These are phyloP conservation scores for Eucalyptus regnans DNA, from an alignment of 345 rosid genomes.

Conservation along the genomic window DNA sequence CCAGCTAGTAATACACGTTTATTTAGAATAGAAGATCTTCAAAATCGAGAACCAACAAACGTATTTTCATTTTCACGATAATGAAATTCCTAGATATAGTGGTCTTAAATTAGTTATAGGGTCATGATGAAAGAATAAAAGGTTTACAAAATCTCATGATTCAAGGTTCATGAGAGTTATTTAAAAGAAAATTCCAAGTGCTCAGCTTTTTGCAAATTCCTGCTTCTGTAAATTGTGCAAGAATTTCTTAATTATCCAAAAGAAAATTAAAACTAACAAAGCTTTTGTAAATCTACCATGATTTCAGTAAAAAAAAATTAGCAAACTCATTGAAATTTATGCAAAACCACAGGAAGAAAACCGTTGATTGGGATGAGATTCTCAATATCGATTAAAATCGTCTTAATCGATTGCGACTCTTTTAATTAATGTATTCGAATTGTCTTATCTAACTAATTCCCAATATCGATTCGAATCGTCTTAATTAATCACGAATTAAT, in stretches of 20 bases:
- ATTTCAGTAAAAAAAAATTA: background rate
- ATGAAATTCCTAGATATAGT: background rate
- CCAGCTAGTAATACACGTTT: fast-evolving
- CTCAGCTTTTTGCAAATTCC: background rate
- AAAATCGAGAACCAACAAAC: background rate
- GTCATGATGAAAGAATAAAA: background rate
- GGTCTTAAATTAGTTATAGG: background rate
- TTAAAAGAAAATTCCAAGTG: background rate
- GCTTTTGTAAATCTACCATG: background rate
- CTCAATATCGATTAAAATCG: background rate
- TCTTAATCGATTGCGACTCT: background rate
- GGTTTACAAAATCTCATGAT: background rate
- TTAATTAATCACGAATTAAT: background rate
- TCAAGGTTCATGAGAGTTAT: background rate
- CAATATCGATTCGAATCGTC: fast-evolving
- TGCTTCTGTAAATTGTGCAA: background rate
- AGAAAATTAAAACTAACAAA: background rate
- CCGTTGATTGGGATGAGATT: background rate
- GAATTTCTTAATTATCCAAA: background rate
- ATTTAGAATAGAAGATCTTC: background rate
- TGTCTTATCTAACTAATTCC: background rate
- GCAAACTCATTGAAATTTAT: background rate
- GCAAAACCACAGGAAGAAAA: background rate
- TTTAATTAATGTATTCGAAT: background rate
- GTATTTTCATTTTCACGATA: background rate